These are phyloP conservation scores for Parmales sp. DNA, from an alignment of 108 stramenopile genomes.

Conservation along the genomic window DNA sequence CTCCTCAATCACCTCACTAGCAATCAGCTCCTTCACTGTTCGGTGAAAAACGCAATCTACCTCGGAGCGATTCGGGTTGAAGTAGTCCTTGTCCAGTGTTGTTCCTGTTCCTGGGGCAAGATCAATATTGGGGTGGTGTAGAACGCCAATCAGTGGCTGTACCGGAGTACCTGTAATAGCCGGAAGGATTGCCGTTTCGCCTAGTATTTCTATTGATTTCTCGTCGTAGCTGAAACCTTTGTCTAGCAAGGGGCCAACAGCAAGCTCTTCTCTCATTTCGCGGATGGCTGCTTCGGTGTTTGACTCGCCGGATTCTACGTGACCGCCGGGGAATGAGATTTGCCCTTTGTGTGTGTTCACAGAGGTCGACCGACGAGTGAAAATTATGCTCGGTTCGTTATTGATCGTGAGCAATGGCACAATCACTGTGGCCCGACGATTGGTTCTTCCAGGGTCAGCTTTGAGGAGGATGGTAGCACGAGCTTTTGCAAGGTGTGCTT, in stretches of 20 bases:
- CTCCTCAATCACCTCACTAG: background rate
- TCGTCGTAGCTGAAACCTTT: background rate
- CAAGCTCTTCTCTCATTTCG: constrained; percentile 15
- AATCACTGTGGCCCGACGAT: background rate
- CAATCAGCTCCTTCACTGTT: background rate
- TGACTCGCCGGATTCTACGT: constrained; percentile 11
- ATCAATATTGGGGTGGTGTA: background rate
- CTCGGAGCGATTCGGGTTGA: too few species aligned
- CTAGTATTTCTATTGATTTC: background rate
- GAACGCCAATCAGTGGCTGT: background rate
- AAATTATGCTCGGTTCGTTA: constrained; percentile 5
- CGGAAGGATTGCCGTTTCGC: background rate
- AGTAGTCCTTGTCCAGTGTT: too few species aligned
- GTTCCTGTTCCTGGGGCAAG: too few species aligned
- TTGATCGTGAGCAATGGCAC: background rate
- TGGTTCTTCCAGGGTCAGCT: too few species aligned
- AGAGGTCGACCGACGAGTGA: background rate
- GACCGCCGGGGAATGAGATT: constrained; percentile 17
- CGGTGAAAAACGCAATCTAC: background rate
- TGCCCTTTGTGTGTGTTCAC: constrained; percentile 14
- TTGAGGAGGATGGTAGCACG: too few species aligned
- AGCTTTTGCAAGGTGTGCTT: too few species aligned
- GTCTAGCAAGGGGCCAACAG: background rate
- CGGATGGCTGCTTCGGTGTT: constrained; percentile 11
- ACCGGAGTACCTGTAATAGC: background rate